Percentiles rank a stretch among this genome's conserved stretches.
These are phyloP conservation scores for Dendrobium chrysotoxum DNA, from an alignment of 106 monocot species.

Conservation along the genomic window DNA sequence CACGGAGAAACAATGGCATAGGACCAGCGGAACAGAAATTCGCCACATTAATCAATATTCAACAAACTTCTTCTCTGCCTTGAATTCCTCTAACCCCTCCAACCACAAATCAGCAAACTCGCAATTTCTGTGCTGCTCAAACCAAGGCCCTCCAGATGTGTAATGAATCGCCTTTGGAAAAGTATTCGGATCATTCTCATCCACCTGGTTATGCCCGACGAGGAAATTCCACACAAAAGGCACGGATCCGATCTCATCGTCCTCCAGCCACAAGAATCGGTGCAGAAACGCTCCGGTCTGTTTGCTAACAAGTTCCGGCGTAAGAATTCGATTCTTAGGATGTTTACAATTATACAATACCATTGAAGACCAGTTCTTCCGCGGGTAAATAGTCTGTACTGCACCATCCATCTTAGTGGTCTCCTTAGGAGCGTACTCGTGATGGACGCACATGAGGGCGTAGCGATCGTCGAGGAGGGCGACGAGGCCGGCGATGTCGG, in stretches of 20 bases:
- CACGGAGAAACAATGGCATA: too few species aligned
- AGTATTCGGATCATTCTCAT: slow-evolving; percentile 15
- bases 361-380: slow-evolving; percentile 90
- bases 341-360: slow-evolving; percentile 79
- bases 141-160: slow-evolving; percentile 49
- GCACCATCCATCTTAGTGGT: slow-evolving; percentile 50
- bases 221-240: slow-evolving; percentile 54
- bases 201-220: slow-evolving; percentile 40
- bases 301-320: slow-evolving; percentile 33
- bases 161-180: slow-evolving; percentile 50
- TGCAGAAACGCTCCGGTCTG: slow-evolving; percentile 48
- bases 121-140: slow-evolving; percentile 45
- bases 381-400: slow-evolving; percentile 69
- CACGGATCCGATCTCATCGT: slow-evolving; percentile 40
- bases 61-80: neutral
- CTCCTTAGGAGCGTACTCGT: slow-evolving; percentile 47
- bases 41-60: neutral
- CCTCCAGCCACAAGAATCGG: slow-evolving; percentile 57
- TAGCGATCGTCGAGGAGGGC: slow-evolving; percentile 35
- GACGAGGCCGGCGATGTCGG: slow-evolving; percentile 27
- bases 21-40: neutral
- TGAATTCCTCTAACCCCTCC: slow-evolving; percentile 35
- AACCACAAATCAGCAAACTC: slow-evolving; percentile 50
- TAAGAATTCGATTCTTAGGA: slow-evolving; percentile 42
- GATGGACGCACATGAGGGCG: slow-evolving; percentile 54